These are phyloP conservation scores for Cryomyces minteri DNA, from an alignment of 495 filamentous ascomycete genomes.

Conservation along the genomic window DNA sequence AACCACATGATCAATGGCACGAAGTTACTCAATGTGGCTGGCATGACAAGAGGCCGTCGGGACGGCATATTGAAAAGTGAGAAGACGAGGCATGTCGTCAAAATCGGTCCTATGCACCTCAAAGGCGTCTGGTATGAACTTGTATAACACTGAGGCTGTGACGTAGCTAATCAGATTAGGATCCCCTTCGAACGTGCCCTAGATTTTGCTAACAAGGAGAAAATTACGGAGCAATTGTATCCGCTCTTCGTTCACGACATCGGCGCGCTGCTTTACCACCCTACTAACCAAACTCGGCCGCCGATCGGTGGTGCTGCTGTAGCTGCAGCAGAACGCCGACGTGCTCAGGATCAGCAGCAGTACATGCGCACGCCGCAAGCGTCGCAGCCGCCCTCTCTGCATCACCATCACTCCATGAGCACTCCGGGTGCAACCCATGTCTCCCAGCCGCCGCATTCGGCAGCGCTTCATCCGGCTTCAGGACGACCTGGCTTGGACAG, in stretches of 20 bases:
- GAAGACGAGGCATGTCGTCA: constrained; percentile 89
- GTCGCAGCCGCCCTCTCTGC: constrained; percentile 48
- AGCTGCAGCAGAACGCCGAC: constrained; percentile 66
- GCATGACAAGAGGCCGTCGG: constrained; percentile 89
- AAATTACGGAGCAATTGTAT: constrained; percentile 91
- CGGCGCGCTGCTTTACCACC: constrained; percentile 82
- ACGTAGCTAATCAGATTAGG: constrained; percentile 28
- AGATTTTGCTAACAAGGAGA: constrained; percentile 98
- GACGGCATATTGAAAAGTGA: constrained; percentile 98
- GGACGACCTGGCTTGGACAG: constrained; percentile 59
- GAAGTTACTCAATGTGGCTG: constrained; percentile 89
- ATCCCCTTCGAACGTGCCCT: constrained; percentile 93
- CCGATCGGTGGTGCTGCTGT: constrained; percentile 49
- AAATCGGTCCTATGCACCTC: constrained; percentile 97
- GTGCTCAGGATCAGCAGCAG: constrained; percentile 22
- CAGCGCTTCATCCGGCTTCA: constrained; percentile 52
- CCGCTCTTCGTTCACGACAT: constrained; percentile 97
- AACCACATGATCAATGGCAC: constrained; percentile 99
- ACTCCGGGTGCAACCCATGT: constrained; percentile 43
- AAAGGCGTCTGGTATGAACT: constrained; percentile 88
- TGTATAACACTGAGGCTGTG: neutral
- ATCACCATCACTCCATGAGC: constrained; percentile 60
- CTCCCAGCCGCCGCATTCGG: constrained; percentile 47
- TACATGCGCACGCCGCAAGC: constrained; percentile 28
- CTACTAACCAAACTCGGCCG: constrained; percentile 65